Conservation (phyloP, 805 yeast genomes). For the Cyberlindnera bimundalis region DNA sequence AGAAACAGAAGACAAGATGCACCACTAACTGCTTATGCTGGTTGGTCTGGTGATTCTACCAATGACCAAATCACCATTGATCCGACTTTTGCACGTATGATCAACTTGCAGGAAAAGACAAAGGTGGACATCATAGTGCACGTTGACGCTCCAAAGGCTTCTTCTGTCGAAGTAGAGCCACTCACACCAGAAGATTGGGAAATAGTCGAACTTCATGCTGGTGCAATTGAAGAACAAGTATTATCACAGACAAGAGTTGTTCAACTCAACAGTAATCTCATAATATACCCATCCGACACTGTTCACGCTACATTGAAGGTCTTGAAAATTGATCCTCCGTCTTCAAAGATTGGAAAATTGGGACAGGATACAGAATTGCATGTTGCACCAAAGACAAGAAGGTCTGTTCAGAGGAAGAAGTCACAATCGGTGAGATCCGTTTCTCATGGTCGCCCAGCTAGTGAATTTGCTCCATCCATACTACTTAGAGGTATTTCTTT, state of each 20-base stretch:
- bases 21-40: constrained; percentile 40
- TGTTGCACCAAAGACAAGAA: constrained; percentile 65
- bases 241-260: constrained; percentile 81
- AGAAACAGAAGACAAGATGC: constrained; percentile 24
- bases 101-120: constrained; percentile 44
- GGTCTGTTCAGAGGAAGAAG: constrained; percentile 26
- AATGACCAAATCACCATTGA: constrained; percentile 54
- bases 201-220: constrained; percentile 77
- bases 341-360: constrained; percentile 43
- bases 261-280: constrained; percentile 50
- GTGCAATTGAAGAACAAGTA: constrained; percentile 66
- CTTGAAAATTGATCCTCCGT: constrained; percentile 40
- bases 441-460: constrained; percentile 23
- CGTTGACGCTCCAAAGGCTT: constrained; percentile 48
- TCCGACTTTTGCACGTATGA: constrained; percentile 54
- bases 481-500: constrained; percentile 52
- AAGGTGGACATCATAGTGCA: constrained; percentile 42
- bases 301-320: constrained; percentile 56
- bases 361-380: constrained; percentile 65
- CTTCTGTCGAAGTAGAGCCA: constrained; percentile 75
- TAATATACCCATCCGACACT: constrained; percentile 68
- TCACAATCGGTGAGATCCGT: constrained; percentile 23
- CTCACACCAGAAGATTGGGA: constrained; percentile 84
- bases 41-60: constrained; percentile 60
- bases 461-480: constrained; percentile 32